Base-by-base conservation (phyloP, 2,329 filamentous ascomycete species). In the Paraphoma sp. region DNA sequence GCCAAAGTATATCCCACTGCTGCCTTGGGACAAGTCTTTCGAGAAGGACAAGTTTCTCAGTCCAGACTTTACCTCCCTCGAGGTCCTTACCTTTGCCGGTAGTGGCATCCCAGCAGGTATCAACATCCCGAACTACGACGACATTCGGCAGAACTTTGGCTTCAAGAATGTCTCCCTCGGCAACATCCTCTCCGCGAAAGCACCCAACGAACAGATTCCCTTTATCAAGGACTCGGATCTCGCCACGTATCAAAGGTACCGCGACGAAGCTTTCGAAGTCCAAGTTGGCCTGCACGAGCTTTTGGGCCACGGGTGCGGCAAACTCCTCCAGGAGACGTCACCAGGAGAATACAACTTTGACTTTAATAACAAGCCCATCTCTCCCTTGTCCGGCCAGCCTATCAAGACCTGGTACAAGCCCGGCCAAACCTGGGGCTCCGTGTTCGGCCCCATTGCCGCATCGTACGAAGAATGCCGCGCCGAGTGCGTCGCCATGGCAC, bases 31-130 rank as follows among this genome's bases (percentile, higher is more conserved):
- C 36, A 85, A 86, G 45, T 90, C 92, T 0, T 99, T 98, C 64
- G 95, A 99, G 75, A 98, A 98, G 78, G 93, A 97, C 81, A 93
- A 90, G 71, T 99, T 99, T 78, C 79, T 96, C 36, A 94, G 92
- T 50, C 95, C 95, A 0, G 95, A 99, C 75, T 99, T 99, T 73
- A 98, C 95, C 0, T 95, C 91, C 9, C 83, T 98, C 1, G 95
- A 99, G 76, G 93, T 97, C 2, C 79, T 97, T 58, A 92, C 90
- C 0, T 97, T 97, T 67, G 84, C 86, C 18, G 84, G 85, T 8
- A 85, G 82, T 51, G 86, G 72, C 7, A 86, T 88, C 45, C 86
- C 86, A 17, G 85, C 84, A 12, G 85, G 85, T 28, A 85, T 85
- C 68, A 86, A 84, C 61, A 73, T 86, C 82, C 49, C 88, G 82